A percentile compares a stretch with the other conserved stretches of the same genome.
Conservation (phyloP, 345 rosid species). For the Gossypium arboreum region DNA sequence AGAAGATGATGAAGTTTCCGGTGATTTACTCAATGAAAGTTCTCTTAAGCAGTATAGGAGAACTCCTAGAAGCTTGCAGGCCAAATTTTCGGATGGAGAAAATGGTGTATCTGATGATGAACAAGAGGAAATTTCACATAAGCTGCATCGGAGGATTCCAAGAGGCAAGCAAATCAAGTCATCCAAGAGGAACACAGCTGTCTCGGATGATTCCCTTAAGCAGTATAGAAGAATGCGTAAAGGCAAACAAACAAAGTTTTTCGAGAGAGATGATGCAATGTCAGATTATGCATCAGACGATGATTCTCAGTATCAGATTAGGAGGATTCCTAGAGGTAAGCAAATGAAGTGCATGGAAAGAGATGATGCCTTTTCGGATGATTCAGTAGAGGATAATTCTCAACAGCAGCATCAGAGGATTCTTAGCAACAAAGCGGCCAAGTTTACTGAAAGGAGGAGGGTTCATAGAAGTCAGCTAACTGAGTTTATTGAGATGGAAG, state of each 20-base stretch:
- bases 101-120: slow-evolving; percentile 54
- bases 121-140: slow-evolving; percentile 26
- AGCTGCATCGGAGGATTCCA: slow-evolving; percentile 22
- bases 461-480: slow-evolving; percentile 25
- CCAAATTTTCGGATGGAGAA: slow-evolving; percentile 34
- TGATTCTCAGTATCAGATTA: slow-evolving; percentile 21
- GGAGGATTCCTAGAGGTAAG: slow-evolving; percentile 27
- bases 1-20: slow-evolving; percentile 46
- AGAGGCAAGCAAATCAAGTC: slow-evolving; percentile 35
- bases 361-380: slow-evolving; percentile 39
- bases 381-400: slow-evolving; percentile 30
- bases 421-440: slow-evolving; percentile 30
- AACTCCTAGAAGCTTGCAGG: slow-evolving; percentile 24
- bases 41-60: slow-evolving; percentile 26
- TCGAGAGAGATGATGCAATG: slow-evolving; percentile 32
- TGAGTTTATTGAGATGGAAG: slow-evolving; percentile 27
- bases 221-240: slow-evolving; percentile 39
- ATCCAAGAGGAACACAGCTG: slow-evolving; percentile 23
- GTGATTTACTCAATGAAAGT: slow-evolving; percentile 42
- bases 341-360: slow-evolving; percentile 27
- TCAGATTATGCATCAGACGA: slow-evolving; percentile 40
- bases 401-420: slow-evolving; percentile 15
- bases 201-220: slow-evolving; percentile 33
- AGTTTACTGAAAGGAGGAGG: slow-evolving; percentile 20
- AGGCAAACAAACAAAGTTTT: slow-evolving; percentile 34